Base-by-base conservation (phyloP, 75 land plant genomes). In the Cunninghamia lanceolata region DNA sequence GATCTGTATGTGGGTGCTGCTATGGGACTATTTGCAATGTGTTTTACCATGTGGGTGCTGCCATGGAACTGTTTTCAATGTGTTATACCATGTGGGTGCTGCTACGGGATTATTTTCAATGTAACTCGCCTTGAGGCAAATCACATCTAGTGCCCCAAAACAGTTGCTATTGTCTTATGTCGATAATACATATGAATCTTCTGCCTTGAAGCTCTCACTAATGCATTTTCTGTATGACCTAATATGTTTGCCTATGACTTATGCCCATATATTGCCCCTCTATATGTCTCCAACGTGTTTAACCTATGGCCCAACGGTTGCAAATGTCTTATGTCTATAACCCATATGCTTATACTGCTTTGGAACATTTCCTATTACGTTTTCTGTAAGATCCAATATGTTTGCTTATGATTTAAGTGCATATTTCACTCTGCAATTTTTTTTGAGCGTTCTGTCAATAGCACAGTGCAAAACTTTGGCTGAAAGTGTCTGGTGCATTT, bases 311-410 rank as follows among this genome's bases (percentile, higher is more conserved):
- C 9, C 21, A 19, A 39, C 45, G 9, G 80, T 17, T 77, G 21
- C 11, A 38, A 77, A 77, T 77, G 80, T 42, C 9, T 19, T 40
- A 8, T 77, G 28, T 45, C 52, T n/a, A 21, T 11, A 45, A 80
- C 46, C 80, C 46, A 80, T 45, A 80, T 80, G 82, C 82, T 45
- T 80, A 14, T n/a, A 9, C 82, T 28, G 32, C 82, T 45, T 4
- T n/a, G 3, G n/a, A 80, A 43, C 4, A n/a, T 3, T 45, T 21
- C 47, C 15, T 13, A 13, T 25, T 43, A 0, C 50, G 46, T 80
- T 80, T 80, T 80, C 75, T 73, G 16, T 13, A 34, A 10, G 36
- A 73, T 34, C 75, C 75, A 73, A 34, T 73, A 1, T 15, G 21
- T 45, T 28, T 21, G 15, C 50, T 34, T 80, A 3, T 80, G 9